phyloP scores from a whole-genome alignment of 1,139 yeast species.

The Pichia sp. region DNA sequence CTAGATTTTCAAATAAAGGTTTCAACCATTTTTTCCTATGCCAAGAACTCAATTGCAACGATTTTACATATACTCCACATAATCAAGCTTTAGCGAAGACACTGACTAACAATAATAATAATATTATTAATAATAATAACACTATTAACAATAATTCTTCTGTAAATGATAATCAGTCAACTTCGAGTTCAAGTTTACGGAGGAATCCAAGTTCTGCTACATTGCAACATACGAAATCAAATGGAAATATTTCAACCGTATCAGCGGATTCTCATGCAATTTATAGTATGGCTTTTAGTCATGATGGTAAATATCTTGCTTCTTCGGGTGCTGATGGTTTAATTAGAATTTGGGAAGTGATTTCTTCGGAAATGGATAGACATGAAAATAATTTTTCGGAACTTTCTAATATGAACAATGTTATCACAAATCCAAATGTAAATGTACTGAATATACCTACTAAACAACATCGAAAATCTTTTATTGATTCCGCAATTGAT shows the following conservation, averaged over 20 bases:
- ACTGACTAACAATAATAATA: background rate
- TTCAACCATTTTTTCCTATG: constrained; percentile 58
- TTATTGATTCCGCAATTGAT: constrained; percentile 9
- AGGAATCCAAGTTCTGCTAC: background rate
- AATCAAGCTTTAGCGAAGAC: too few relatives aligned
- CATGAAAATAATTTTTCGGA: background rate
- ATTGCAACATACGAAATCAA: background rate
- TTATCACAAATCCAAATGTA: background rate
- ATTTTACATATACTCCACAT: too few relatives aligned
- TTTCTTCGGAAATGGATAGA: constrained; percentile 56
- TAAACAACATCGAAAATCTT: constrained; percentile 5
- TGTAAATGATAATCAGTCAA: too few relatives aligned
- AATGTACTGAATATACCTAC: background rate
- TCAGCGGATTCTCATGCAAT: constrained; percentile 10
- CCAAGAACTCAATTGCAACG: constrained; percentile 52
- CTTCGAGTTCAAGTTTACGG: background rate
- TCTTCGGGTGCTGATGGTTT: constrained; percentile 73
- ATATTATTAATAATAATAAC: background rate
- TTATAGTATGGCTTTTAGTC: constrained; percentile 68
- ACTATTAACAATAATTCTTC: background rate
- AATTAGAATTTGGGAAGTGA: constrained; percentile 73
- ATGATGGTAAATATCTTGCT: constrained; percentile 77
- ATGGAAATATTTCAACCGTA: background rate
- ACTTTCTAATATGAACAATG: background rate
- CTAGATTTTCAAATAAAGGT: constrained; percentile 21